Evolutionary conservation across 108 stramenopile species (phyloP), one percentile per base, ranked within the genome.

Genomic region (Poteriospumella lacustris): DNA sequence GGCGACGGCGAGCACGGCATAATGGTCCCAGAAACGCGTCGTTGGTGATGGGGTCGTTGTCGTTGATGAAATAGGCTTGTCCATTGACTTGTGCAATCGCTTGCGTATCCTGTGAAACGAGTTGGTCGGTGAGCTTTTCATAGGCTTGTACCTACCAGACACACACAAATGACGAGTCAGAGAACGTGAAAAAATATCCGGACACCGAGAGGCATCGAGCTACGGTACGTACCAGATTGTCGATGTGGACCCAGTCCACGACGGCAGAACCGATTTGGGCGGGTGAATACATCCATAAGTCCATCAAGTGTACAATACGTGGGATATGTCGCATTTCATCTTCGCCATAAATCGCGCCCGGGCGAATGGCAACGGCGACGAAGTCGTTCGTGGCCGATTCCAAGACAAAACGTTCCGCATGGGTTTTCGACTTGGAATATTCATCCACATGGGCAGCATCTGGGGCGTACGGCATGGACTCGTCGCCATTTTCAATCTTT

Each of bases 161-260:
- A 19, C 52, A 56, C 24, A 56, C 24, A 56, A 56, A 56, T 56
- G 24, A 19, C 15, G 24, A 19, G 24, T 19, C 24, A 56, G 52
- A 19, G 52, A 56, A 56, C 52, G 24, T 56, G 24, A 19, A 56
- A 56, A 56, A 56, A 56, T 56, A 56, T 19, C 15, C 24, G 24
- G 24, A 56, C 15, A 56, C 15, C 24, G 24, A 56, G 15, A 56
- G 19, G 24, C 15, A 56, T 56, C 19, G 24, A 56, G 52, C 15
- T 19, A 56, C 24, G 52, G 24, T 19, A 56, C 52, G 52, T 19
- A 64, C 60, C 60, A 64, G 60, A 64, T 64, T 64, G 9, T 64
- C 60, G 24, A 64, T 64, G 36, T 64, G 24, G 31, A 64, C 60
- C 60, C 60, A 64, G 31, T 64, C 60, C 36, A 64, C 60, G 3